Conservation (phyloP, 1,284 basidiomycete species). For the Malassezia nana region DNA sequence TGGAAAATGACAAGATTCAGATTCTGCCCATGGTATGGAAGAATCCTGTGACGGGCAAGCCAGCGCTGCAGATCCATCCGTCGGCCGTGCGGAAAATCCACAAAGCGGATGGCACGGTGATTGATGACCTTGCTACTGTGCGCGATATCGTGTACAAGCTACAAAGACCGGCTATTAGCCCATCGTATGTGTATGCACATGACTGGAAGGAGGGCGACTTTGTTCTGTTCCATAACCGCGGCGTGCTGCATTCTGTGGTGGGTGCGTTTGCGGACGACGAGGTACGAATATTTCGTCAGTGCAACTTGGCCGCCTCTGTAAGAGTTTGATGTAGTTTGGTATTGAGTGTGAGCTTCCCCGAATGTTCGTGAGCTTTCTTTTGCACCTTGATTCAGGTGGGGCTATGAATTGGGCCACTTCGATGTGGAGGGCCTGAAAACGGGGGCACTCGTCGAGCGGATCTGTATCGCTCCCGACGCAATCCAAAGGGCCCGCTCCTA, state of each 20-base stretch:
- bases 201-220: conserved; percentile 61
- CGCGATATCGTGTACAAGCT: conserved; percentile 65
- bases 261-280: conserved; percentile 56
- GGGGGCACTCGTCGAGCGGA: too few relatives aligned
- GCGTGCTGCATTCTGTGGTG: conserved; percentile 66
- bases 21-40: conserved; percentile 66
- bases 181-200: conserved; percentile 50
- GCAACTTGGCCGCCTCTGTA: conserved; percentile 63
- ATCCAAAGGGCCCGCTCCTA: too few relatives aligned
- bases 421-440: too few relatives aligned
- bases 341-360: too few relatives aligned
- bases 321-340: not conserved
- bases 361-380: too few relatives aligned
- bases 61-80: conserved; percentile 60
- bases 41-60: conserved; percentile 64
- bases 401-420: too few relatives aligned
- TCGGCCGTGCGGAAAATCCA: conserved; percentile 31
- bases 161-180: conserved; percentile 69
- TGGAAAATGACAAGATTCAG: conserved; percentile 65
- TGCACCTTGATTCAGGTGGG: too few relatives aligned
- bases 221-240: conserved; percentile 55
- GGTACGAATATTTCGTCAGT: conserved; percentile 52
- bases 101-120: conserved; percentile 62
- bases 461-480: too few relatives aligned
- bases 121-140: conserved; percentile 62